phyloP scores from a whole-genome alignment of 805 yeast genomes.

The Candida fluviatilis region DNA sequence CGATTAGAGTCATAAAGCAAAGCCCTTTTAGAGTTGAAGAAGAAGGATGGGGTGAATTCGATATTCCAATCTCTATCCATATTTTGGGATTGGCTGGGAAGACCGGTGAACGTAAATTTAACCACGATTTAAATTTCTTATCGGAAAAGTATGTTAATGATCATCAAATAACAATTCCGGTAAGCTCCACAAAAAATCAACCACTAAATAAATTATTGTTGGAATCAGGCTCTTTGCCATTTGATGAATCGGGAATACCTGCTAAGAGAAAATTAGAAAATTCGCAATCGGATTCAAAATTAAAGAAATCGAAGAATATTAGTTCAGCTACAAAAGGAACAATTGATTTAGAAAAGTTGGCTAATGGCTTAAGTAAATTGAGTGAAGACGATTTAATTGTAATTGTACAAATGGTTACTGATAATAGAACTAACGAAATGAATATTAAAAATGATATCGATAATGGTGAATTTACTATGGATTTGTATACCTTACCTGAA shows the following conservation, averaged over 20 bases:
- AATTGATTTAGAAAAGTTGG: slow-evolving; percentile 85
- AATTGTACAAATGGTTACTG: slow-evolving; percentile 96
- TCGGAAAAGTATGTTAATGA: slow-evolving; percentile 74
- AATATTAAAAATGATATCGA: slow-evolving; percentile 93
- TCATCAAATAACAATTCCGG: slow-evolving; percentile 71
- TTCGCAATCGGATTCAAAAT: slow-evolving; percentile 22
- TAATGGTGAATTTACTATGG: slow-evolving; percentile 96
- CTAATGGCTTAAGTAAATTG: slow-evolving; percentile 82
- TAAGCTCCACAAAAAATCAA: slow-evolving; percentile 56
- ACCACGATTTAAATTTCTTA: slow-evolving; percentile 85
- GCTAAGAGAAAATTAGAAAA: slow-evolving; percentile 15
- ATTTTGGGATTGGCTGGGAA: slow-evolving; percentile 62
- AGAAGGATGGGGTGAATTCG: slow-evolving; percentile 99
- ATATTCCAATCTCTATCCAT: slow-evolving; percentile 73
- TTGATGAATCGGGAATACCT: slow-evolving; percentile 31
- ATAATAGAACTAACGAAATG: slow-evolving; percentile 92
- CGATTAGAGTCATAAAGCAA: slow-evolving; percentile 73
- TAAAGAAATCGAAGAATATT: slow-evolving; percentile 49
- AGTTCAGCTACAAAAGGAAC: slow-evolving; percentile 57
- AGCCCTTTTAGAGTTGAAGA: slow-evolving; percentile 86
- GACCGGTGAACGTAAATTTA: slow-evolving; percentile 81
- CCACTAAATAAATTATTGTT: slow-evolving; percentile 65
- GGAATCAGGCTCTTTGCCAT: slow-evolving; percentile 80
- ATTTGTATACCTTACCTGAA: slow-evolving; percentile 89
- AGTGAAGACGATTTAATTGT: slow-evolving; percentile 90